Evolutionary conservation across 192 early-diverging fungal species (phyloP).

Genomic region (Backusella westeae): DNA sequence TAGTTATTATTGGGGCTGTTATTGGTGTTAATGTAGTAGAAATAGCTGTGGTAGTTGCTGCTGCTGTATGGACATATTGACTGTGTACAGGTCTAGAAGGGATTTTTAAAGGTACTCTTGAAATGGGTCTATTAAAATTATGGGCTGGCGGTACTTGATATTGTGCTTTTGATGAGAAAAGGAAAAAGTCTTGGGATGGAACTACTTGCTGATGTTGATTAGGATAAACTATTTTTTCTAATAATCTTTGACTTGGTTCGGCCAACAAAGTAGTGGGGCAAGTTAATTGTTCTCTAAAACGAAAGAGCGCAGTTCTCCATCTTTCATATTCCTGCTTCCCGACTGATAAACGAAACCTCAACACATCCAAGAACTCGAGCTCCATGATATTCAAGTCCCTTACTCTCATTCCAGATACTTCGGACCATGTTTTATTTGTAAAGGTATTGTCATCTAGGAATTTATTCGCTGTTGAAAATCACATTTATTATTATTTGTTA

Average conservation of each 20-base stretch:
- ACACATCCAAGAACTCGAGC: conserved; percentile 75
- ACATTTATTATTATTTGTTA: background rate
- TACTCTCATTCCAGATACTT: conserved; percentile 79
- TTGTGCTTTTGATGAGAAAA: conserved; percentile 11
- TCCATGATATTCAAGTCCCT: conserved; percentile 81
- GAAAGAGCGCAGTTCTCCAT: conserved; percentile 58
- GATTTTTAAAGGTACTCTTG: conserved; percentile 17
- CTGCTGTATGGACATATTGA: background rate
- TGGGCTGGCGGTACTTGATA: background rate
- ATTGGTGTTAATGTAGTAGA: background rate
- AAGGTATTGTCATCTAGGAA: conserved; percentile 88
- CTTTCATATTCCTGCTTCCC: conserved; percentile 59
- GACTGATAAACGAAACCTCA: conserved; percentile 74
- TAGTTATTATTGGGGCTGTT: background rate
- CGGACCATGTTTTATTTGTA: conserved; percentile 88
- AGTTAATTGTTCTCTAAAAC: conserved; percentile 34
- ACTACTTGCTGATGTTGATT: background rate
- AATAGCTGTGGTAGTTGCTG: no score
- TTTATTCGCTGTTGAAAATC: conserved; percentile 62
- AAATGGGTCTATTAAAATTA: conserved; percentile 10
- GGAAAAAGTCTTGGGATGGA: background rate
- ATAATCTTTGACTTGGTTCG: conserved; percentile 22
- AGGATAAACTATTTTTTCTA: conserved; percentile 8
- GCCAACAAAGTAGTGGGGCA: background rate
- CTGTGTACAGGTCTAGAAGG: background rate